Percentiles rank a stretch among this genome's conserved stretches.
phyloP scores from a whole-genome alignment of 306 rosid species.

The Macrotyloma uniflorum region DNA sequence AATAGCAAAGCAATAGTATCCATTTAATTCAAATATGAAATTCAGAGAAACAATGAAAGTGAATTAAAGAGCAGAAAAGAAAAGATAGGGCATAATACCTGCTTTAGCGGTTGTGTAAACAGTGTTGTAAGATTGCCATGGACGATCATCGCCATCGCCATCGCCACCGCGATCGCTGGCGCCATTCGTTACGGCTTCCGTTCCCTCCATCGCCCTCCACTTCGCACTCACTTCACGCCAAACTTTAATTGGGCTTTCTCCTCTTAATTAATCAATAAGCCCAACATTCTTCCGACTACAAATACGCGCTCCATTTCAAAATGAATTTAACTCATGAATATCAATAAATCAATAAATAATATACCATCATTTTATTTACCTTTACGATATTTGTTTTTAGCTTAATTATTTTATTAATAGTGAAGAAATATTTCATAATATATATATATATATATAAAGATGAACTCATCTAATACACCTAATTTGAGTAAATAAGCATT shows the following conservation, averaged over 20 bases:
- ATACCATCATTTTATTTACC: no score
- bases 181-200: conserved; percentile 11
- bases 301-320: background rate
- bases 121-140: conserved; percentile 89
- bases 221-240: background rate
- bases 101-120: conserved; percentile 93
- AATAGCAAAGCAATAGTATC: background rate
- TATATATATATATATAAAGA: no score
- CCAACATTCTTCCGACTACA: no score
- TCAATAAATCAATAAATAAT: no score
- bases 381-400: no score
- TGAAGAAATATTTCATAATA: no score
- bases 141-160: conserved; percentile 47
- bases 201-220: conserved; percentile 47
- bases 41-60: background rate
- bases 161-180: conserved; percentile 39
- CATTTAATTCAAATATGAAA: background rate
- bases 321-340: background rate
- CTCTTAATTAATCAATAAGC: background rate
- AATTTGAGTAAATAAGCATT: no score
- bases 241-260: background rate
- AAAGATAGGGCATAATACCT: conserved; percentile 43
- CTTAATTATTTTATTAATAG: no score
- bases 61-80: background rate
- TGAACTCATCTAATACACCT: no score